A percentile compares a stretch with the other conserved stretches of the same genome.
Evolutionary conservation across 1,139 yeast species (phyloP).

Genomic region (Magnusiomyces clavatus): DNA sequence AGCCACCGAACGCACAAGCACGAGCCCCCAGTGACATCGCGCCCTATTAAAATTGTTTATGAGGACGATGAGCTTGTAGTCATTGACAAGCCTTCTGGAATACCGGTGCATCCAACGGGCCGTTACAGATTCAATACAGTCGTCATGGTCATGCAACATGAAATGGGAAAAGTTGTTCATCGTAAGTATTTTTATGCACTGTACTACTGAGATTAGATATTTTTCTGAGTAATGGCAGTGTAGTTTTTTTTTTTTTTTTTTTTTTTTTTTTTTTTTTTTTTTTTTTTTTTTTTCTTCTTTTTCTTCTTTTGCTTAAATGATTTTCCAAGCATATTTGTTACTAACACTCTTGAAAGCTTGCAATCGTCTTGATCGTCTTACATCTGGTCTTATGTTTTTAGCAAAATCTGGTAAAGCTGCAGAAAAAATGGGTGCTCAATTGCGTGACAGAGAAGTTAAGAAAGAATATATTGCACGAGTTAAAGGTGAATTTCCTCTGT

Average conservation of each 20-base stretch:
- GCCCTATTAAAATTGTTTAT: slow-evolving; percentile 61
- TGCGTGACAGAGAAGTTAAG: slow-evolving; percentile 64
- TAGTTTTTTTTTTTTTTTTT: neutral
- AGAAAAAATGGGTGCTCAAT: slow-evolving; percentile 62
- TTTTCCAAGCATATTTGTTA: no score
- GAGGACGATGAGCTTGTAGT: slow-evolving; percentile 77
- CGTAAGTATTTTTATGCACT: slow-evolving; percentile 31
- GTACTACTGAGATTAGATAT: no score
- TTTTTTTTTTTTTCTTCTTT: neutral
- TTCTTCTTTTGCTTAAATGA: no score
- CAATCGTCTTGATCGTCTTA: slow-evolving; percentile 80
- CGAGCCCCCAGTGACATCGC: slow-evolving; percentile 80
- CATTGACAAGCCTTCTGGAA: slow-evolving; percentile 89
- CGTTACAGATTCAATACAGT: slow-evolving; percentile 80
- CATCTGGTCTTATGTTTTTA: slow-evolving; percentile 91
- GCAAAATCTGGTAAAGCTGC: slow-evolving; percentile 83
- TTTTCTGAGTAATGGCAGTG: neutral
- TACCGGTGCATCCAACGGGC: slow-evolving; percentile 97
- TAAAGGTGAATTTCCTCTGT: slow-evolving; percentile 68
- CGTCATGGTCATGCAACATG: slow-evolving; percentile 71
- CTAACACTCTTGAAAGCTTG: slow-evolving; percentile 40
- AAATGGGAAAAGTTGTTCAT: slow-evolving; percentile 56
- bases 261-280: neutral
- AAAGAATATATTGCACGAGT: slow-evolving; percentile 88
- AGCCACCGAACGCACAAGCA: slow-evolving; percentile 80